Percentiles rank a stretch among this genome's conserved stretches.
Conservation (phyloP, 2,329 filamentous ascomycete species). For the Colletotrichum horii region DNA sequence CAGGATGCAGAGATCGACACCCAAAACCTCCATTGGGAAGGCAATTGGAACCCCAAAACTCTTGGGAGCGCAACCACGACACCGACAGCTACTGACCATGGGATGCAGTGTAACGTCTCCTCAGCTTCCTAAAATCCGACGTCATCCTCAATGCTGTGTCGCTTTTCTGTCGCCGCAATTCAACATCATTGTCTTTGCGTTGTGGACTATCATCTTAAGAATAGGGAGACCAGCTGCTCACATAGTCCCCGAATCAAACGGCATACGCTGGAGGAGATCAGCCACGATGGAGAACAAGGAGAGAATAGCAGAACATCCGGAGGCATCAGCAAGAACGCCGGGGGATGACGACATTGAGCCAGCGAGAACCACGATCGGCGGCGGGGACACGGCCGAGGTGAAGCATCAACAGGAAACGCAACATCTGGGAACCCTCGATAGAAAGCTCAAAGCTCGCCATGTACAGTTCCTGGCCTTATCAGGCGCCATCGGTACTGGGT, state of each 20-base stretch:
- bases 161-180: neutral
- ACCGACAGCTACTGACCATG: neutral
- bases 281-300: neutral
- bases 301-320: neutral
- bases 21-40: neutral
- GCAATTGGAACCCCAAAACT: neutral
- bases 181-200: neutral
- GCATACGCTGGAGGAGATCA: neutral
- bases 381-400: neutral
- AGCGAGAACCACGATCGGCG: neutral
- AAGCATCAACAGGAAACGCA: slow-evolving; percentile 27
- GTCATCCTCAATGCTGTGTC: neutral
- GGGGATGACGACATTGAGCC: neutral
- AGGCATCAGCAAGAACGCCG: neutral
- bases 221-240: neutral
- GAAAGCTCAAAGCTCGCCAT: slow-evolving; percentile 44
- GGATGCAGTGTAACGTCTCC: neutral
- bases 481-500: slow-evolving; percentile 47
- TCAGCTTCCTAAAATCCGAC: neutral
- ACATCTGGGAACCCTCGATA: slow-evolving; percentile 39
- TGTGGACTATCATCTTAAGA: neutral
- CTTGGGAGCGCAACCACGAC: neutral
- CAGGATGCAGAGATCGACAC: neutral
- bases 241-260: accelerated
- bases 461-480: slow-evolving; percentile 47